phyloP scores from a whole-genome alignment of 2,329 filamentous ascomycete genomes.

The Exophiala phaeomuriformis region DNA sequence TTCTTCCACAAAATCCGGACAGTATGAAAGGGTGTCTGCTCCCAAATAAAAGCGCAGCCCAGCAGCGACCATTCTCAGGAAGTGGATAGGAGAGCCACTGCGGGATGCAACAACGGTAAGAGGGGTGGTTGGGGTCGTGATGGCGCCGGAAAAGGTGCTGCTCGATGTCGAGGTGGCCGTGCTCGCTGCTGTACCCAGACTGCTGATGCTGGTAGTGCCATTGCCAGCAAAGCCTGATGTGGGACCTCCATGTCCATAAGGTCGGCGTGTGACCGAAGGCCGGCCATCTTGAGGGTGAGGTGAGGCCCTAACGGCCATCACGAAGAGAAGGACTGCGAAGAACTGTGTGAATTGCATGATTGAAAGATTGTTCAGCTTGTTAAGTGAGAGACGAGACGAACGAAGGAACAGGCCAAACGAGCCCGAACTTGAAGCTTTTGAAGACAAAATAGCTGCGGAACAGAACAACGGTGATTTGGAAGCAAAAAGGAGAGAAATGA shows the following conservation, averaged over 20 bases:
- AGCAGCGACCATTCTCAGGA: conserved; percentile 42
- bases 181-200: conserved; percentile 1
- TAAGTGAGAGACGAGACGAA: neutral
- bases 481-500: neutral
- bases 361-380: neutral
- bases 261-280: neutral
- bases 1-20: conserved; percentile 37
- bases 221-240: neutral
- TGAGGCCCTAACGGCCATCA: neutral
- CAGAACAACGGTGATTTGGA: neutral
- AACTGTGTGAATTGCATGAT: conserved; percentile 1
- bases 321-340: conserved; percentile 1
- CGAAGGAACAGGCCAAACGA: neutral
- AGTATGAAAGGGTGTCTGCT: conserved; percentile 43
- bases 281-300: neutral
- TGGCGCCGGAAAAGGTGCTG: conserved; percentile 4
- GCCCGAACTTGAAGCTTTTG: neutral
- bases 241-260: neutral
- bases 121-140: conserved; percentile 24
- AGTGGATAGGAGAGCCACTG: conserved; percentile 46
- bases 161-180: conserved; percentile 5
- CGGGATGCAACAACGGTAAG: conserved; percentile 42
- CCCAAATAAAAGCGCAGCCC: conserved; percentile 47
- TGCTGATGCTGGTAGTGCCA: conserved; percentile 8
- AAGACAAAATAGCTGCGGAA: neutral